Percentiles rank a stretch among this genome's conserved stretches.
These are phyloP conservation scores for Glaciozyma martinii DNA, from an alignment of 768 basidiomycete species.

Conservation along the genomic window DNA sequence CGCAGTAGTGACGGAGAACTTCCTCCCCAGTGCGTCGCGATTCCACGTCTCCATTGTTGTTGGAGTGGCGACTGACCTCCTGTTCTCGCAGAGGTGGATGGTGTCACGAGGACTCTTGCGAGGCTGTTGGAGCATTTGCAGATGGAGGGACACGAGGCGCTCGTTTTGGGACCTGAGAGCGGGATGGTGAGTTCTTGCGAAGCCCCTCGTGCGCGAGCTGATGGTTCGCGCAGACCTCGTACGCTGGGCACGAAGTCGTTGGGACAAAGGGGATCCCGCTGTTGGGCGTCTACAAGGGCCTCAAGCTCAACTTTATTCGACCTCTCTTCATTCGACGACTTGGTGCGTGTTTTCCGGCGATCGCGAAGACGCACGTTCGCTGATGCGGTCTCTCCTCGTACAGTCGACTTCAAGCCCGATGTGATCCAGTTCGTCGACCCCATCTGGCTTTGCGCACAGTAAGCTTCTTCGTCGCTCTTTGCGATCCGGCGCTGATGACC, in stretches of 20 bases:
- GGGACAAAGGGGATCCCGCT: constrained; percentile 44
- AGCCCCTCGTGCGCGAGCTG: background rate
- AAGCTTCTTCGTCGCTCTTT: background rate
- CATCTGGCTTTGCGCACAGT: constrained; percentile 46
- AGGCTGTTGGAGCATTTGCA: constrained; percentile 44
- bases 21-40: constrained; percentile 21
- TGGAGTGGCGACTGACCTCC: background rate
- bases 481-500: background rate
- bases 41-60: background rate
- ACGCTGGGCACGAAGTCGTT: constrained; percentile 43
- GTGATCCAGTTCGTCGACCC: constrained; percentile 46
- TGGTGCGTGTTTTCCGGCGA: background rate
- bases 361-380: background rate
- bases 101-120: constrained; percentile 45
- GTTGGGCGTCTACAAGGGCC: constrained; percentile 41
- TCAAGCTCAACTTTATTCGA: constrained; percentile 44
- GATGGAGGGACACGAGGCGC: constrained; percentile 43
- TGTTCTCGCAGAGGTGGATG: constrained; percentile 37
- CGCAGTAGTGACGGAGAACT: constrained; percentile 32
- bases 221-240: constrained; percentile 33
- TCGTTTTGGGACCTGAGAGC: constrained; percentile 44
- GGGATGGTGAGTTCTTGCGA: constrained; percentile 35
- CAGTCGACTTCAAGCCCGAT: constrained; percentile 39
- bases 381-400: too few relatives aligned
- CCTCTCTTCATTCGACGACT: constrained; percentile 40